phyloP scores from a whole-genome alignment of 148 eudicot genomes.

The Pouteria glomerata region DNA sequence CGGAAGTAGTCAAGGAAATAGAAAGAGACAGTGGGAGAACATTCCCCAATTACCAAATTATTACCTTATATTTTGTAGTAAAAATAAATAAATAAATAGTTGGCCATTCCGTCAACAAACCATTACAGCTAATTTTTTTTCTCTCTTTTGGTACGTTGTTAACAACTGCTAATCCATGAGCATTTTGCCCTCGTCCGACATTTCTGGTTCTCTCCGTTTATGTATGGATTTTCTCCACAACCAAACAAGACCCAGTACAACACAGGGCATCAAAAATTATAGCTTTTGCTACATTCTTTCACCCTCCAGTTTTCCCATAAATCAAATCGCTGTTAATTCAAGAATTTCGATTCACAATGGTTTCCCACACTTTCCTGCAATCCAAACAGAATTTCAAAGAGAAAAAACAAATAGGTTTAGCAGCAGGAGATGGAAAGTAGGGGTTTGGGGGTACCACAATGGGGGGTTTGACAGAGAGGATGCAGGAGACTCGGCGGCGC shows the following conservation, averaged over 20 bases:
- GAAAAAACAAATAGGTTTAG: not conserved
- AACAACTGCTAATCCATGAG: no score
- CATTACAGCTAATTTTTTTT: no score
- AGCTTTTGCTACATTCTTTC: not conserved
- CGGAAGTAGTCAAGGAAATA: no score
- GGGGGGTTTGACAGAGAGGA: conserved; percentile 38
- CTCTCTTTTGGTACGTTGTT: no score
- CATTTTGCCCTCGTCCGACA: no score
- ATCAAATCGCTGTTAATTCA: not conserved
- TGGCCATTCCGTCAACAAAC: no score
- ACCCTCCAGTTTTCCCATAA: not conserved
- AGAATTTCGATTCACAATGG: not conserved
- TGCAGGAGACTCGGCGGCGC: conserved; percentile 41
- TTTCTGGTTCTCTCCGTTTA: not conserved
- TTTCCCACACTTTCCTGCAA: not conserved
- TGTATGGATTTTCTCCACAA: not conserved
- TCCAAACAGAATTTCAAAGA: conserved; percentile 1
- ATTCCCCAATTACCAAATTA: no score
- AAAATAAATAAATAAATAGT: no score
- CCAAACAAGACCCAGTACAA: not conserved
- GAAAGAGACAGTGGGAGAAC: no score
- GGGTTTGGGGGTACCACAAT: conserved; percentile 24
- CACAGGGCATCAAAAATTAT: no score
- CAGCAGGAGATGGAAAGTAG: not conserved
- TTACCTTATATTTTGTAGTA: no score